Base-by-base conservation (phyloP, 2,329 filamentous ascomycete species). In the Sporothrix phasma region DNA sequence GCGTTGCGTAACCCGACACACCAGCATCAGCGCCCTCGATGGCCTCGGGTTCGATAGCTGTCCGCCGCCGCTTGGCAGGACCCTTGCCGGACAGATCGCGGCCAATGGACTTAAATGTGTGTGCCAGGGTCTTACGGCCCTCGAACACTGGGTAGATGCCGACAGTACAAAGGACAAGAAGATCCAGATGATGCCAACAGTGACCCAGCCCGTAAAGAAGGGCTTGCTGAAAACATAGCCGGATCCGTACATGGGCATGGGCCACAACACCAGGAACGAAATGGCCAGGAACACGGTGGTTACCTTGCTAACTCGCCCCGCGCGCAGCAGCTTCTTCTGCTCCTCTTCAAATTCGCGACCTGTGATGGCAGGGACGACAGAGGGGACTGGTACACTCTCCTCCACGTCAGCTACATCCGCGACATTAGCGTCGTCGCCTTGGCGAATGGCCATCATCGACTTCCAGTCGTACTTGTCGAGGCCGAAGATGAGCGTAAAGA, bases 241-340 rank as follows among this genome's bases (percentile, higher is more conserved):
- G 0, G 81, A 81, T 11, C 90, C 92, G 72, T 94, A 96, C 85
- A 96, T 86, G 1, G 92, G 92, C 82, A 96, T 93, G 0, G 92
- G 92, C 91, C 92, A 96, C 17, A 96, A 81, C 1, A 96, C 80
- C 0, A 96, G 78, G 64, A 96, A 79, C 0, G 84, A 81, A 0
- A 96, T 66, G 0, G 69, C 68, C 71, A 76, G 65, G 19, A 74
- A 64, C 1, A 70, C 62, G 1, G 74, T 76, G 54, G 69, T 68
- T 1, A 64, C 67, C 65, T 72, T 73, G 71, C 72, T 74, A 60
- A 76, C 74, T 63, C 70, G 72, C 61, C 72, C 68, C 1, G 74
- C 73, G 5, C 71, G 68, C 39, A 62, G 17, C n/a, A 75, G 66
- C 66, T 73, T 74, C 63, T 61, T 68, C 62, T 73, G 73, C 65